A percentile compares a stretch with the other conserved stretches of the same genome.
These are phyloP conservation scores for Amylocystis lapponica DNA, from an alignment of 768 basidiomycete species.

Conservation along the genomic window DNA sequence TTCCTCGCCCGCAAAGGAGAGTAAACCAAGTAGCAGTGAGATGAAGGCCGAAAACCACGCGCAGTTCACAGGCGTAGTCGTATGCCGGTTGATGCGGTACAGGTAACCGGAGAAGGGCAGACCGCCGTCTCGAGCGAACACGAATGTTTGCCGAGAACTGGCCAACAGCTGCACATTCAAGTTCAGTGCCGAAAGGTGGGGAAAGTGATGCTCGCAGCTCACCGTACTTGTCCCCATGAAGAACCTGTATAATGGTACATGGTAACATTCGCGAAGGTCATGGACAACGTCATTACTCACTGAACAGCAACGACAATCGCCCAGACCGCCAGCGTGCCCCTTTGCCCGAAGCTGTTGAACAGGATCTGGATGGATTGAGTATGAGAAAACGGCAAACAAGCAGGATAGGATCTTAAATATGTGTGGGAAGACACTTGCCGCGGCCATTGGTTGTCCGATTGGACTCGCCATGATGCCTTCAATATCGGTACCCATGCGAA, in stretches of 20 bases:
- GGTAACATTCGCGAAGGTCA: background rate
- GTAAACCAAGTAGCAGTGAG: constrained; percentile 41
- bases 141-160: constrained; percentile 48
- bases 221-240: constrained; percentile 48
- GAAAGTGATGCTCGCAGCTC: constrained; percentile 1
- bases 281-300: constrained; percentile 13
- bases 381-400: too few species aligned
- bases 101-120: constrained; percentile 50
- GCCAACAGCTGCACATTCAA: constrained; percentile 31
- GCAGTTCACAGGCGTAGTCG: constrained; percentile 50
- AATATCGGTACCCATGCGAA: constrained; percentile 53
- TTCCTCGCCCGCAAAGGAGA: constrained; percentile 49
- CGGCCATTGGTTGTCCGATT: constrained; percentile 52
- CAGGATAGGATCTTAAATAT: too few species aligned
- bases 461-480: constrained; percentile 35
- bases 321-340: constrained; percentile 32
- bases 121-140: constrained; percentile 54
- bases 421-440: too few species aligned
- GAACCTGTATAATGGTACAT: constrained; percentile 23
- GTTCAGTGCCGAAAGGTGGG: background rate
- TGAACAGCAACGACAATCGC: constrained; percentile 29
- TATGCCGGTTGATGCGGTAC: constrained; percentile 47
- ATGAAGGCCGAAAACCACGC: constrained; percentile 44
- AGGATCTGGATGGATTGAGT: constrained; percentile 13
- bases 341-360: constrained; percentile 30